Evolutionary conservation across 2,329 filamentous ascomycete genomes (phyloP), one percentile per base, ranked within the genome.

Genomic region (Diaporthe ilicicola): DNA sequence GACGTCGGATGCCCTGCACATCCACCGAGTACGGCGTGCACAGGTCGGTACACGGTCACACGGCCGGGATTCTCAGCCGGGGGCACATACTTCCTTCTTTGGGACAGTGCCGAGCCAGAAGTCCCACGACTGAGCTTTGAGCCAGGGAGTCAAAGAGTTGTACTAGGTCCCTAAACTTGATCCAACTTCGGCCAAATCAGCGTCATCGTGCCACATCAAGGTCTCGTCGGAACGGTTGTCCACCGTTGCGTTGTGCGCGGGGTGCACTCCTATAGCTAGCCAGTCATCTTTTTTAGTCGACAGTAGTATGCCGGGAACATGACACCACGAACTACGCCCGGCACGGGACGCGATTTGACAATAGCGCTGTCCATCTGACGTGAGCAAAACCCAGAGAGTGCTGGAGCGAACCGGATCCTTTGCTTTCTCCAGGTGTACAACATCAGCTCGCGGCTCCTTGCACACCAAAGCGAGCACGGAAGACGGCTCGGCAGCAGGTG

Each of bases 341-440:
- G 70, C 70, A 70, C 59, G 70, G 70, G 59, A 59, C 66, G 70
- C 67, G 64, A 62, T 68, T 59, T 69, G 56, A 68, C 56, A 39
- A 46, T 54, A 37, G 53, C 34, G 62, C 42, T 32, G 62, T 37
- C 59, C 59, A 37, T 70, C 71, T 73, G 71, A 73, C 71, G 71
- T 71, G 71, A 70, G 71, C 64, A 62, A 27, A 27, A 44, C 22
- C 19, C 62, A 54, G n/a, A 17, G n/a, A 15, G 22, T 48, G 32
- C 46, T 39, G 69, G 46, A 55, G 24, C 62, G 68, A 67, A 56
- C 59, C 46, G 46, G 19, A 27, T 24, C 39, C 50, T 29, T 42
- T 32, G 29, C 39, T 44, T 66, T n/a, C 32, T 27, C 50, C 59
- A 34, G 44, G 70, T 27, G 64, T 64, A 44, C 50, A 62, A 55